Evolutionary conservation across 345 rosid species (phyloP).

Genomic region (Nephelium lappaceum): DNA sequence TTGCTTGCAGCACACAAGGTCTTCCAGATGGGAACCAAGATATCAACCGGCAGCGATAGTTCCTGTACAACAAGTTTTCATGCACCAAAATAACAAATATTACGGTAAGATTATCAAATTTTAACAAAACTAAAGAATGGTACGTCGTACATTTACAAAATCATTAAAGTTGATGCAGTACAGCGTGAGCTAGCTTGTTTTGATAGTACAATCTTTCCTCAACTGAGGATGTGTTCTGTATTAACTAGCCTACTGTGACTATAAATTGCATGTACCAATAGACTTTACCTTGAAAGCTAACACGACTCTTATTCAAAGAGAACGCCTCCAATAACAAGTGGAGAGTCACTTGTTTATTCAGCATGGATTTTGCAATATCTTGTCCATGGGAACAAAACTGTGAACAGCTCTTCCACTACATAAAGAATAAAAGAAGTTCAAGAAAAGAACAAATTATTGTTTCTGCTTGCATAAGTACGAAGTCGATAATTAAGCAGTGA

Average conservation of each 20-base stretch:
- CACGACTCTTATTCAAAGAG: constrained; percentile 21
- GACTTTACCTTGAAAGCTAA: constrained; percentile 27
- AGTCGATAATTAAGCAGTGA: too few relatives aligned
- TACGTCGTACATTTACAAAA: neutral
- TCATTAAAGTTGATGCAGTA: neutral
- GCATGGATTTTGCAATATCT: constrained; percentile 29
- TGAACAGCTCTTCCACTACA: too few relatives aligned
- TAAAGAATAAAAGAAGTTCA: too few relatives aligned
- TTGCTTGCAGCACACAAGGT: constrained; percentile 18
- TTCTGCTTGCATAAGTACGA: too few relatives aligned
- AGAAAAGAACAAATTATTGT: too few relatives aligned
- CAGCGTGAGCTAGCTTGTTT: too few relatives aligned
- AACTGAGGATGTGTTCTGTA: neutral
- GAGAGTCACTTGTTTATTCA: constrained; percentile 28
- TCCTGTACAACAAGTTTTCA: constrained; percentile 25
- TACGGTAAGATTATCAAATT: neutral
- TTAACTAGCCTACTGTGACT: neutral
- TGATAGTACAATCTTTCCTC: too few relatives aligned
- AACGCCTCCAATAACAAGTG: constrained; percentile 32
- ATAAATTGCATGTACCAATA: neutral
- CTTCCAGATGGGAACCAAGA: constrained; percentile 32
- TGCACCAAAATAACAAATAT: neutral
- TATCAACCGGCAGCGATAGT: constrained; percentile 22
- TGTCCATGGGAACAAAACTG: neutral
- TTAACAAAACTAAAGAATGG: neutral